These are phyloP conservation scores for Cyberlindnera xishuangbannaensis DNA, from an alignment of 805 yeast species.

Conservation along the genomic window DNA sequence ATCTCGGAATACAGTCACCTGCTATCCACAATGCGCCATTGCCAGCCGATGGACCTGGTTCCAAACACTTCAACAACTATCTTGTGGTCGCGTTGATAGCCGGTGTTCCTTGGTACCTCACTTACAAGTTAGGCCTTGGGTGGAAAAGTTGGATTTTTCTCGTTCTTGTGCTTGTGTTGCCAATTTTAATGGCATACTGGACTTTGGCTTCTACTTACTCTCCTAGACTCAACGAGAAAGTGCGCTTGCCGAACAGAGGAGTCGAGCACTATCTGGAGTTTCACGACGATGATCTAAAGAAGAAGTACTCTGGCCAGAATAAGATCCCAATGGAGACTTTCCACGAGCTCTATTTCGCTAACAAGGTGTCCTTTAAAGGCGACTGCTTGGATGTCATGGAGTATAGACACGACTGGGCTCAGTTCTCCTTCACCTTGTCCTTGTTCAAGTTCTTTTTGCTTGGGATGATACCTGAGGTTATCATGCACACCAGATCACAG, in stretches of 20 bases:
- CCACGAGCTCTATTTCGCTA: conserved; percentile 80
- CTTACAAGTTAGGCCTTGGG: conserved; percentile 66
- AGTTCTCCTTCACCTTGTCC: conserved; percentile 68
- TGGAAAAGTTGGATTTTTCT: conserved; percentile 61
- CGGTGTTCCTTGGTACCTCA: conserved; percentile 56
- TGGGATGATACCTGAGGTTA: conserved; percentile 90
- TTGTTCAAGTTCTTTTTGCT: conserved; percentile 75
- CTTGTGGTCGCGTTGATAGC: conserved; percentile 43
- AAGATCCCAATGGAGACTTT: conserved; percentile 92
- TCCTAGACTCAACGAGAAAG: conserved; percentile 79
- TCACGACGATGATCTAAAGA: conserved; percentile 64
- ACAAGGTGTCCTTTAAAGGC: conserved; percentile 82
- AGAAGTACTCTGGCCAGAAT: conserved; percentile 61
- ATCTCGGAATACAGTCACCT: conserved; percentile 37
- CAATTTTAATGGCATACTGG: conserved; percentile 82
- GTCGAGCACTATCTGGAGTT: conserved; percentile 76
- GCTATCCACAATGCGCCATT: conserved; percentile 80
- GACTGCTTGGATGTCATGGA: conserved; percentile 81
- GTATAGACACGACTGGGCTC: conserved; percentile 88
- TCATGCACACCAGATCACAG: conserved; percentile 86
- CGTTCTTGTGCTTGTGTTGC: conserved; percentile 48
- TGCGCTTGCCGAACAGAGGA: conserved; percentile 66
- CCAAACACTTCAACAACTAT: conserved; percentile 65
- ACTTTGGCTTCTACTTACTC: conserved; percentile 67
- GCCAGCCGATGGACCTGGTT: conserved; percentile 90